Evolutionary conservation across 176 grass and related monocot species (phyloP).

Genomic region (Rhynchospora tenuis): DNA sequence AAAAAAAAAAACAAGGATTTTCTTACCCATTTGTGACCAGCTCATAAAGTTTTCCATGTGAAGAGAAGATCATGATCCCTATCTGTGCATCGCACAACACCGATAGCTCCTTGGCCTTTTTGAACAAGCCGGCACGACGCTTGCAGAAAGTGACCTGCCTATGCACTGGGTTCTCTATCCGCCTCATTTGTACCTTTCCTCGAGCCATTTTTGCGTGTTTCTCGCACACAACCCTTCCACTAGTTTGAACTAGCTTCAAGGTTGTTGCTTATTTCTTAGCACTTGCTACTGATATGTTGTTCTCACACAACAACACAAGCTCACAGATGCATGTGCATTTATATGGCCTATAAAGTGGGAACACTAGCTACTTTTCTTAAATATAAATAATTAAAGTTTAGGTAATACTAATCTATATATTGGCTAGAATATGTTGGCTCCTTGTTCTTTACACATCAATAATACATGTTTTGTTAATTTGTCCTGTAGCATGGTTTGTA

Average conservation of each 20-base stretch:
- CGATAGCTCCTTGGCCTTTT: conserved; percentile 91
- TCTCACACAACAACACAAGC: conserved; percentile 28
- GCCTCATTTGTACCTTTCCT: conserved; percentile 24
- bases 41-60: conserved; percentile 95
- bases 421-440: background rate
- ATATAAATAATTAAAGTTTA: conserved; percentile 24
- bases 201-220: conserved; percentile 33
- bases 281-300: background rate
- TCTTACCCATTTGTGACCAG: conserved; percentile 77
- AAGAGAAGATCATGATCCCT: conserved; percentile 96
- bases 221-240: conserved; percentile 59
- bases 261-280: conserved; percentile 39
- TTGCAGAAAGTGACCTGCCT: conserved; percentile 91
- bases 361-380: conserved; percentile 4
- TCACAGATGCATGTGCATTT: conserved; percentile 25
- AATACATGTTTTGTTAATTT: background rate
- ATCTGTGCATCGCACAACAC: conserved; percentile 83
- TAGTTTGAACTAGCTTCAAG: conserved; percentile 99
- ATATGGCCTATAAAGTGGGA: conserved; percentile 34
- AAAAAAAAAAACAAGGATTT: no score
- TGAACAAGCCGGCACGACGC: conserved; percentile 76
- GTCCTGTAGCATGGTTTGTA: background rate
- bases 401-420: conserved; percentile 21
- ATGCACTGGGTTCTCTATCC: conserved; percentile 26
- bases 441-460: conserved; percentile 16